phyloP scores from a whole-genome alignment of 805 yeast genomes.

The Wickerhamiella hasegawae region DNA sequence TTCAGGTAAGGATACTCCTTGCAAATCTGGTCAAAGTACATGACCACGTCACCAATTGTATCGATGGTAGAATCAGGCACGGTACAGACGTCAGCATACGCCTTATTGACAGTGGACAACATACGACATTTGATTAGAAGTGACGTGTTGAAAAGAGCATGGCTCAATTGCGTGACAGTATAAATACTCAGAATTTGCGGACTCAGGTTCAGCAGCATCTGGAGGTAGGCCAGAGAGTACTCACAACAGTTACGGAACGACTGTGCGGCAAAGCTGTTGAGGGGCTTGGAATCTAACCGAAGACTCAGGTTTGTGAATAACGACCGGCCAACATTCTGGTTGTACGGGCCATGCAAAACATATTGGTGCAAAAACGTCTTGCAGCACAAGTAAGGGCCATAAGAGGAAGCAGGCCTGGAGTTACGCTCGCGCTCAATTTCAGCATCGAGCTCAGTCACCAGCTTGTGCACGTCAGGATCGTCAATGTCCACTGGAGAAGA shows the following conservation, averaged over 20 bases:
- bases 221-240: conserved; percentile 13
- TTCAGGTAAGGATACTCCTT: conserved; percentile 18
- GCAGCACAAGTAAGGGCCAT: conserved; percentile 17
- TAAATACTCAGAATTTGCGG: conserved; percentile 34
- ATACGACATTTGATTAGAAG: conserved; percentile 20
- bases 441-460: conserved; percentile 34
- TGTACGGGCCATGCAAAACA: conserved; percentile 15
- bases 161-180: conserved; percentile 26
- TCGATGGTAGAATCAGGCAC: conserved; percentile 13
- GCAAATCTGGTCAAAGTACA: conserved; percentile 11
- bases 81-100: conserved; percentile 15
- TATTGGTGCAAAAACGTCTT: conserved; percentile 30
- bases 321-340: conserved; percentile 18
- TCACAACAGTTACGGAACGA: conserved; percentile 16
- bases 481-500: conserved; percentile 21
- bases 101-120: conserved; percentile 15
- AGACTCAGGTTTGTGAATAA: conserved; percentile 23
- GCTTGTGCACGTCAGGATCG: conserved; percentile 25
- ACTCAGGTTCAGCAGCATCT: conserved; percentile 12
- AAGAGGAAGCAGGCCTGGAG: background rate
- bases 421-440: conserved; percentile 22
- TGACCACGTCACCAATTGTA: conserved; percentile 10
- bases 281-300: conserved; percentile 11
- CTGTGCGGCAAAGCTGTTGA: conserved; percentile 15
- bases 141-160: conserved; percentile 18